Conservation (phyloP, 345 rosid genomes). For the Punica granatum region DNA sequence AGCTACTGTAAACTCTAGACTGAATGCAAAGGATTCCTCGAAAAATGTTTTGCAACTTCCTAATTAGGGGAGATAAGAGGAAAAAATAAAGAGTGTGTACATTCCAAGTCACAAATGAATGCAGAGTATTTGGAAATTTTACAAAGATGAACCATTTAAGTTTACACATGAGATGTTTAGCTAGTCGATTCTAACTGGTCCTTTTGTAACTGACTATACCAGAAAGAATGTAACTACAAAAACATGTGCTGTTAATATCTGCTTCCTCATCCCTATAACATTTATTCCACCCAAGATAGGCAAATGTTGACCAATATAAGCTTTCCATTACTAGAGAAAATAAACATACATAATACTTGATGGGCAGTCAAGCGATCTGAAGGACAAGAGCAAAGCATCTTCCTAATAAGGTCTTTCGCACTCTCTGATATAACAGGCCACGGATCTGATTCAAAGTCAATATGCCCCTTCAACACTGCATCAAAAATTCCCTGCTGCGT, state of each 20-base stretch:
- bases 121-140: background rate
- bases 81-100: background rate
- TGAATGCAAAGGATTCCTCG: background rate
- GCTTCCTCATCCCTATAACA: background rate
- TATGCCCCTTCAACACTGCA: constrained; percentile 83
- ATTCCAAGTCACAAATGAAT: background rate
- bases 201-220: background rate
- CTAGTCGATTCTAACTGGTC: background rate
- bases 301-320: background rate
- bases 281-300: background rate
- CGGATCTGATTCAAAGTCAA: constrained; percentile 89
- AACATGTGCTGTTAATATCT: background rate
- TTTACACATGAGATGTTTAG: background rate
- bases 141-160: background rate
- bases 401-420: constrained; percentile 82
- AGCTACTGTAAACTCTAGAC: background rate
- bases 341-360: constrained; percentile 80
- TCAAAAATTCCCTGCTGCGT: constrained; percentile 97
- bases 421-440: constrained; percentile 95
- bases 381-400: constrained; percentile 78
- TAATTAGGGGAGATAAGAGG: background rate
- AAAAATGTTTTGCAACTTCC: background rate
- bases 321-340: background rate
- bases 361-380: constrained; percentile 83
- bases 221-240: background rate